A percentile compares a stretch with the other conserved stretches of the same genome.
These are phyloP conservation scores for Metschnikowia reukaufii DNA, from an alignment of 805 yeast species.

Conservation along the genomic window DNA sequence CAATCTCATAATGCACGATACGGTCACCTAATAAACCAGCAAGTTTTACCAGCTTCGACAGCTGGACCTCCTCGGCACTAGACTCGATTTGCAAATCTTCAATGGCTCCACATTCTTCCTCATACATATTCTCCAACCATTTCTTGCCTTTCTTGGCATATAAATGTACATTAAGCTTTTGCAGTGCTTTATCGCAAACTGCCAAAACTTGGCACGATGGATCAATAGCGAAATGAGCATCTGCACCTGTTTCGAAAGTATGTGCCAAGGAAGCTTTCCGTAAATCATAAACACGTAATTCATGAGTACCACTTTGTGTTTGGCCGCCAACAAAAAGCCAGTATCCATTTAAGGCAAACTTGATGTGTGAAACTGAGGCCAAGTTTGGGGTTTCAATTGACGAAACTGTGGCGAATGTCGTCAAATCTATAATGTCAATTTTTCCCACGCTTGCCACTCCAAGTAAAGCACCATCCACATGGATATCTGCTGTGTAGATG, in stretches of 20 bases:
- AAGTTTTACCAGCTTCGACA: constrained; percentile 8
- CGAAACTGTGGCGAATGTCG: constrained; percentile 37
- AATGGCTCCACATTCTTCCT: constrained; percentile 6
- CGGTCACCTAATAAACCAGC: constrained; percentile 9
- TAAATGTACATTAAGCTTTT: constrained; percentile 30
- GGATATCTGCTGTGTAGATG: constrained; percentile 32
- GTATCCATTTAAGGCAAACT: constrained; percentile 65
- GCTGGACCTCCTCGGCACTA: constrained; percentile 8
- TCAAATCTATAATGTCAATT: constrained; percentile 40
- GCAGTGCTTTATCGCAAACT: constrained; percentile 17
- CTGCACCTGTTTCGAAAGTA: constrained; percentile 14
- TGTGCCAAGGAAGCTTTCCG: constrained; percentile 38
- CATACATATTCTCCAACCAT: constrained; percentile 26
- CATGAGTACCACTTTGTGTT: constrained; percentile 25
- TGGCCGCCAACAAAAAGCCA: constrained; percentile 45
- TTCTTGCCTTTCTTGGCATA: constrained; percentile 41
- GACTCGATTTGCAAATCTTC: constrained; percentile 5
- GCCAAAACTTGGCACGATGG: constrained; percentile 36
- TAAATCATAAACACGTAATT: constrained; percentile 50
- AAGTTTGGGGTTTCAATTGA: constrained; percentile 2
- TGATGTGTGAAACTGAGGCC: constrained; percentile 33
- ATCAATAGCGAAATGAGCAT: constrained; percentile 31
- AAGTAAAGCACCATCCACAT: constrained; percentile 50
- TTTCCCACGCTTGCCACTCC: constrained; percentile 32
- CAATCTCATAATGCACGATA: constrained; percentile 5